Conservation (phyloP, 75 land plant species). For the Cupressus sempervirens region DNA sequence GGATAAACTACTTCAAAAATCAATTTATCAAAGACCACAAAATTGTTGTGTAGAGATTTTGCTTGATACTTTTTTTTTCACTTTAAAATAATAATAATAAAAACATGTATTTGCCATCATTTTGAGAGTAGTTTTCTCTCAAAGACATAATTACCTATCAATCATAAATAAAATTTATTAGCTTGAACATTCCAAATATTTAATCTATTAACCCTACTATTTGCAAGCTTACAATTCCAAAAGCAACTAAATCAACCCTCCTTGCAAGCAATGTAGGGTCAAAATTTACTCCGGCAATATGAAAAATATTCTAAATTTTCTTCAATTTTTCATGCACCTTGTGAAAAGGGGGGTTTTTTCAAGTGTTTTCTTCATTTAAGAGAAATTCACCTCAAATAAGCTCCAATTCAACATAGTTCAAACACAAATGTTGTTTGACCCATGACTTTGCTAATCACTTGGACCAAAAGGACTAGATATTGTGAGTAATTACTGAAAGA, state of each 20-base stretch:
- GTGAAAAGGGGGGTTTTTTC: neutral
- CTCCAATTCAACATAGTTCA: conserved; percentile 13
- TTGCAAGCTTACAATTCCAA: neutral
- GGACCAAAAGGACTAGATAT: too few relatives aligned
- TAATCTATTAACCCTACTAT: neutral
- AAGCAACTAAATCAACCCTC: neutral
- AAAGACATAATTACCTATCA: neutral
- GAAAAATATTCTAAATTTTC: neutral
- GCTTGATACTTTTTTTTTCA: neutral
- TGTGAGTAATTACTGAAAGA: too few relatives aligned
- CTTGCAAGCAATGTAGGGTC: too few relatives aligned
- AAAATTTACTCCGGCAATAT: neutral
- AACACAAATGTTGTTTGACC: neutral
- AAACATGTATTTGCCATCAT: neutral
- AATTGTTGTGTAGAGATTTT: neutral
- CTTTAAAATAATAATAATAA: too few relatives aligned
- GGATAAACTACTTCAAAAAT: neutral
- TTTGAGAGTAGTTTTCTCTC: neutral
- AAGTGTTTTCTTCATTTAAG: neutral
- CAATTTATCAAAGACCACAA: neutral
- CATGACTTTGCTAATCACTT: too few relatives aligned
- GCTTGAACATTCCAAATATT: neutral
- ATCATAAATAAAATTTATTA: too few relatives aligned
- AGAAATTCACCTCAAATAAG: conserved; percentile 1
- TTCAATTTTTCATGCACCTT: neutral